Evolutionary conservation across 345 rosid genomes (phyloP).

Genomic region (Lagerstroemia speciosa): DNA sequence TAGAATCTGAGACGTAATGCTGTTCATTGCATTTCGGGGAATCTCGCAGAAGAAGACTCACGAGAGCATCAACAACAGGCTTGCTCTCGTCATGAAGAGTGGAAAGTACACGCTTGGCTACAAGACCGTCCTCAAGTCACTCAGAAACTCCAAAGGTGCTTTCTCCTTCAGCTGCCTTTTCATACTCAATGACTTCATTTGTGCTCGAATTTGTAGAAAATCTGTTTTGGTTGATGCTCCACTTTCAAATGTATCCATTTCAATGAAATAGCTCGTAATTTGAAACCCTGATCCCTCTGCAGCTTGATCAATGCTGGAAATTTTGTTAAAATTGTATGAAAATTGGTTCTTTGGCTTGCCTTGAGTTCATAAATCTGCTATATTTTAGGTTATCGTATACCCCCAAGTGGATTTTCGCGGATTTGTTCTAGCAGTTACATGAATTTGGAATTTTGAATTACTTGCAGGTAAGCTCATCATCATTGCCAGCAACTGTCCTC

Average conservation of each 20-base stretch:
- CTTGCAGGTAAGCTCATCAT: constrained; percentile 42
- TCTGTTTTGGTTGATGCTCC: neutral
- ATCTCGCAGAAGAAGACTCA: constrained; percentile 72
- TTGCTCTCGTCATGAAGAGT: constrained; percentile 79
- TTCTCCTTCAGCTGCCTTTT: neutral
- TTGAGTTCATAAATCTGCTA: neutral
- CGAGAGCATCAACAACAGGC: constrained; percentile 71
- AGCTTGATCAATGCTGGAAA: neutral
- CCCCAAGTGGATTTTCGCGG: neutral
- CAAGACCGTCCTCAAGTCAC: constrained; percentile 62
- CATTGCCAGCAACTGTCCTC: constrained; percentile 58
- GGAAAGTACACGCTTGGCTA: constrained; percentile 66
- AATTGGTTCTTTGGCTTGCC: neutral
- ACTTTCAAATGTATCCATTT: neutral
- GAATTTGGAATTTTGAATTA: neutral
- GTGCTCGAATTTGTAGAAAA: neutral
- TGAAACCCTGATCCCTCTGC: too few species aligned
- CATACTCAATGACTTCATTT: neutral
- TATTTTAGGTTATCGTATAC: neutral
- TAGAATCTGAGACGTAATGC: neutral
- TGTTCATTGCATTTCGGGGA: neutral
- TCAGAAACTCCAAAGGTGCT: constrained; percentile 57
- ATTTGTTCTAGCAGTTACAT: neutral
- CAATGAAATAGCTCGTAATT: neutral
- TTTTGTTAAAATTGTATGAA: neutral